These are phyloP conservation scores for Coniochaeta hoffmannii DNA, from an alignment of 2,329 filamentous ascomycete genomes.

Conservation along the genomic window DNA sequence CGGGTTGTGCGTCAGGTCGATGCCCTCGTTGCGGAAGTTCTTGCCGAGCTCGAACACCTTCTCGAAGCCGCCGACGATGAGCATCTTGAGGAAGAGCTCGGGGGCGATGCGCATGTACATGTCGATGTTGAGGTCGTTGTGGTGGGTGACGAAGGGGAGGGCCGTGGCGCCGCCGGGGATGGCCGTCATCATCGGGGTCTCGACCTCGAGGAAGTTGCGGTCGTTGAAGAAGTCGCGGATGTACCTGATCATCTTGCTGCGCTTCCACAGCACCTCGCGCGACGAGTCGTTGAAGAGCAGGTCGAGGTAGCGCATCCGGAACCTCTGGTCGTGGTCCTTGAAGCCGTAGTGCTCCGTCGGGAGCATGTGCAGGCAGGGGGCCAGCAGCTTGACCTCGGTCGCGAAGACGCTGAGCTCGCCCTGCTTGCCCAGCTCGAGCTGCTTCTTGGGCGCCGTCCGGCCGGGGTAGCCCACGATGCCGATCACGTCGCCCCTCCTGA, in stretches of 20 bases:
- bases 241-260: conserved; percentile 81
- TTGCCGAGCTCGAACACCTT: conserved; percentile 93
- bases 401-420: conserved; percentile 95
- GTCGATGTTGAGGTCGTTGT: conserved; percentile 93
- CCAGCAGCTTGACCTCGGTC: conserved; percentile 73
- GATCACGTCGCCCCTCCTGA: conserved; percentile 88
- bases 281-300: conserved; percentile 92
- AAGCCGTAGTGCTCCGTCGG: conserved; percentile 90
- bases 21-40: conserved; percentile 90
- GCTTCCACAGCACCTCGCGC: conserved; percentile 74
- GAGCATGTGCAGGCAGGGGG: conserved; percentile 85
- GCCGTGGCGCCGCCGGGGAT: conserved; percentile 95
- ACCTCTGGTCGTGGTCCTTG: conserved; percentile 89
- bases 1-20: conserved; percentile 91
- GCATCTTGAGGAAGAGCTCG: conserved; percentile 94
- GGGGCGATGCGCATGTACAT: conserved; percentile 93
- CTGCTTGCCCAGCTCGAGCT: conserved; percentile 59
- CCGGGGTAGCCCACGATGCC: conserved; percentile 80
- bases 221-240: conserved; percentile 85
- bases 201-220: conserved; percentile 84
- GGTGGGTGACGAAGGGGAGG: conserved; percentile 88
- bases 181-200: conserved; percentile 96
- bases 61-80: conserved; percentile 87
- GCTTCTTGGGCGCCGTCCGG: conserved; percentile 83
- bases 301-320: conserved; percentile 90